These are phyloP conservation scores for Massariosphaeria phaeospora DNA, from an alignment of 495 filamentous ascomycete species.

Conservation along the genomic window DNA sequence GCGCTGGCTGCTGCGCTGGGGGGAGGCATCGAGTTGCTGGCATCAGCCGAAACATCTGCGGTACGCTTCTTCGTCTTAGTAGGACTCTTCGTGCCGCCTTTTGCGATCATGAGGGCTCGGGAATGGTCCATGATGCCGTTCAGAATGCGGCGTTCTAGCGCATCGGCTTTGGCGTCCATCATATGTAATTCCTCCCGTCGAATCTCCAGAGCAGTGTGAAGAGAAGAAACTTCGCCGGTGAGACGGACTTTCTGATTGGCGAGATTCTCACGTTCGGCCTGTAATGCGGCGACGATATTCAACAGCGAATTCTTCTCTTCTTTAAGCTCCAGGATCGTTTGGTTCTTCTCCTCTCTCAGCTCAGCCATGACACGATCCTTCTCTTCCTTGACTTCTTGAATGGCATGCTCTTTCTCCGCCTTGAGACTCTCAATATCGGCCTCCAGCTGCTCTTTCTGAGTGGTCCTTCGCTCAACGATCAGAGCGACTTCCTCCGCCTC, in stretches of 20 bases:
- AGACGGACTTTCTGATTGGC: slow-evolving; percentile 67
- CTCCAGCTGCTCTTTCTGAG: slow-evolving; percentile 75
- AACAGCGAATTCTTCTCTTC: slow-evolving; percentile 52
- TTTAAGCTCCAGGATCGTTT: slow-evolving; percentile 41
- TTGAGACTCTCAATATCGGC: slow-evolving; percentile 59
- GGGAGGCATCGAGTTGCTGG: slow-evolving; percentile 42
- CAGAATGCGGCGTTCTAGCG: slow-evolving; percentile 82
- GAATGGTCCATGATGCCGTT: slow-evolving; percentile 96
- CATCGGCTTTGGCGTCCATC: slow-evolving; percentile 83
- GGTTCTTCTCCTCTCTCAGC: slow-evolving; percentile 24
- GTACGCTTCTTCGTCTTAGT: slow-evolving; percentile 57
- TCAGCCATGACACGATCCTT: slow-evolving; percentile 47
- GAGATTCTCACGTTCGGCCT: slow-evolving; percentile 53
- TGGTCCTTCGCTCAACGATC: slow-evolving; percentile 69
- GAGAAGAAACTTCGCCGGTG: slow-evolving; percentile 73
- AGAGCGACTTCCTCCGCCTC: slow-evolving; percentile 77
- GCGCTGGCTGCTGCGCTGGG: slow-evolving; percentile 36
- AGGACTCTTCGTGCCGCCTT: slow-evolving; percentile 44
- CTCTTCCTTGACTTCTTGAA: slow-evolving; percentile 52
- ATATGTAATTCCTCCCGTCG: slow-evolving; percentile 83
- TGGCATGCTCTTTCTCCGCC: slow-evolving; percentile 51
- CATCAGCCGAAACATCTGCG: slow-evolving; percentile 43
- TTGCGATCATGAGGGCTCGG: slow-evolving; percentile 63
- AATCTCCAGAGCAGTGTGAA: slow-evolving; percentile 83
- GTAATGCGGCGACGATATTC: slow-evolving; percentile 38